phyloP scores from a whole-genome alignment of 306 rosid species.

The Pyrus pyrifolia region DNA sequence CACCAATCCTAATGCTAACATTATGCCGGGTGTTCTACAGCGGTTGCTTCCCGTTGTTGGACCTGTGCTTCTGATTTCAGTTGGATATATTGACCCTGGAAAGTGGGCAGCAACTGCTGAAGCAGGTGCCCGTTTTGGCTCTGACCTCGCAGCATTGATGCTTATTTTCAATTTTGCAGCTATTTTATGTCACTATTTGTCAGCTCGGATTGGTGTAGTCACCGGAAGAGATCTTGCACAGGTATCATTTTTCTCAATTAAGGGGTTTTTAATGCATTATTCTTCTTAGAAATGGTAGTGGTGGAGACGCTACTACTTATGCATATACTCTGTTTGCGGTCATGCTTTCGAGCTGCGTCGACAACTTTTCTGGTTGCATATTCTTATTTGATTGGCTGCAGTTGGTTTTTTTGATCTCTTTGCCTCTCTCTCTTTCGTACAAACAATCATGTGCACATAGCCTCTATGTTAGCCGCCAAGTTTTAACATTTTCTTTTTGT shows the following conservation, averaged over 20 bases:
- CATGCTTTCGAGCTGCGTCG: background rate
- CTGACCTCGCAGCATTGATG: conserved; percentile 55
- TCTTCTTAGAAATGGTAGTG: background rate
- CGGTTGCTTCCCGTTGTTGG: conserved; percentile 53
- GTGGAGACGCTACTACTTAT: background rate
- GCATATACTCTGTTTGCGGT: background rate
- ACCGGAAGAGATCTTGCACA: conserved; percentile 86
- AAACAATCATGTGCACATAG: background rate
- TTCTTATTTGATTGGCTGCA: conserved; percentile 12
- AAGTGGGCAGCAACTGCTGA: conserved; percentile 87
- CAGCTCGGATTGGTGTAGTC: conserved; percentile 76
- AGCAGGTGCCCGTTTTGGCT: conserved; percentile 85
- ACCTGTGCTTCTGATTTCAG: conserved; percentile 67
- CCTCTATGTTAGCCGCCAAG: background rate
- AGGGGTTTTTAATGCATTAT: background rate
- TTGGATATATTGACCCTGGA: conserved; percentile 94
- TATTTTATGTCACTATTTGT: conserved; percentile 74
- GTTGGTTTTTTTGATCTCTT: background rate
- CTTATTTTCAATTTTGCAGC: conserved; percentile 82
- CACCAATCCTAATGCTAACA: conserved; percentile 22
- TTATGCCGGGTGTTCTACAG: conserved; percentile 25
- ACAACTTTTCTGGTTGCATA: background rate
- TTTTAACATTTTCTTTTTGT: conserved; percentile 10
- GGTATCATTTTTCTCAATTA: conserved; percentile 41
- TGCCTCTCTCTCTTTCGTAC: background rate